A percentile compares a stretch with the other conserved stretches of the same genome.
Evolutionary conservation across 306 rosid genomes (phyloP).

Genomic region (Lotus japonicus): DNA sequence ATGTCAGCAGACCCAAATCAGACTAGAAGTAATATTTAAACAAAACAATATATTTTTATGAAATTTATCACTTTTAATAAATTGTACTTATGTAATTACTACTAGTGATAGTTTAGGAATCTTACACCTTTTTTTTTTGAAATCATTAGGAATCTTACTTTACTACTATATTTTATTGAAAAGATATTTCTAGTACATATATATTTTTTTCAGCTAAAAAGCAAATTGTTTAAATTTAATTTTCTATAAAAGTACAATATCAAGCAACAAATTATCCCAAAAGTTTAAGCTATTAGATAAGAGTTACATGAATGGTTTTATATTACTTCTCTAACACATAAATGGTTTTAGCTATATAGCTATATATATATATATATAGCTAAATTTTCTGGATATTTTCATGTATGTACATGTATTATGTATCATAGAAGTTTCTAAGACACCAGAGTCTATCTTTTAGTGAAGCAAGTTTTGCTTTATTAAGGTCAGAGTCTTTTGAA

Average conservation of each 20-base stretch:
- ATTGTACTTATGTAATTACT: neutral
- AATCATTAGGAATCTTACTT: too few species aligned
- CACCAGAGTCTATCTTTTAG: neutral
- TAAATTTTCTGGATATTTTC: neutral
- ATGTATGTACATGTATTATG: neutral
- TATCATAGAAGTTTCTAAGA: neutral
- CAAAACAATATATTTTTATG: neutral
- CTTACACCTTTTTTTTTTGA: too few species aligned
- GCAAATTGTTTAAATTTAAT: too few species aligned
- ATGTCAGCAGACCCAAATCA: neutral
- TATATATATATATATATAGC: neutral
- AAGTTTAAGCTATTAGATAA: too few species aligned
- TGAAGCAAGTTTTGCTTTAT: neutral
- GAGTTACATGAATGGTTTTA: too few species aligned
- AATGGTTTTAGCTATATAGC: too few species aligned
- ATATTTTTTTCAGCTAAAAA: too few species aligned
- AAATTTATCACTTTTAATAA: neutral
- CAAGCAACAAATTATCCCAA: too few species aligned
- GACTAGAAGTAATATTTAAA: neutral
- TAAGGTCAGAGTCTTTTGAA: neutral
- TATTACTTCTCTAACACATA: too few species aligned
- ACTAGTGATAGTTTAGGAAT: neutral
- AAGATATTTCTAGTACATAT: too few species aligned
- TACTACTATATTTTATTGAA: too few species aligned
- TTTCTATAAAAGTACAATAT: too few species aligned